Evolutionary conservation across 148 eudicot genomes (phyloP), one percentile per base, ranked within the genome.

Genomic region (Camellia japonica): DNA sequence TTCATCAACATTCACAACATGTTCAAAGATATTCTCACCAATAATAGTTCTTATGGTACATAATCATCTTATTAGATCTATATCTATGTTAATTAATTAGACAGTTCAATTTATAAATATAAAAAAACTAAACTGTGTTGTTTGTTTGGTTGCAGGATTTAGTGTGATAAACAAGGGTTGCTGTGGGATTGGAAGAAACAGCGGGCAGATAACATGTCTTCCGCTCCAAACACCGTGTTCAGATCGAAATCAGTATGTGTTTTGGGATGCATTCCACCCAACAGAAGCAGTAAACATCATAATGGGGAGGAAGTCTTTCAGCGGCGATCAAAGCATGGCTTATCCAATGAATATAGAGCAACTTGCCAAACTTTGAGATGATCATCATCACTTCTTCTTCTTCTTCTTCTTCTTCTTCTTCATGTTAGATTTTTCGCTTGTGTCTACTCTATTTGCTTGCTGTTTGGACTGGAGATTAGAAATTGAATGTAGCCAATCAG

Each of bases 251-350:
- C 83, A 85, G 80, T 93, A 93, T 54, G 88, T 95, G 69, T 95
- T 91, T 65, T 95, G 98, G 98, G 98, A 95, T 61, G 98, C 98
- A 1, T 95, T 95, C 66, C 99, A 95, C 68, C 99, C 98, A 1
- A 90, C 98, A 1, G 88, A 78, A 62, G 90, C 91, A 14, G 98
- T 91, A 1, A 95, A 95, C 72, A 79, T 90, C 54, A 75, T 95
- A 46, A 78, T 92, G 85, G 98, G 97, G 9, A 82, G 80, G 84
- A 85, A 69, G 75, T 97, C 98, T 68, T 95, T 95, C 82, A 85
- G 74, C 83, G 98, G 98, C 1, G 85, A 81, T 63, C 85, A 44
- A 60, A 78, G 85, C 47, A 77, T 86, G 9, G 96, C 76, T 77
- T 90, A 86, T 86, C 98, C 98, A 49, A 84, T 93, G 59, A 95